Percentiles rank a stretch among this genome's conserved stretches.
These are phyloP conservation scores for Pseudogymnoascus sp. DNA, from an alignment of 2,329 filamentous ascomycete species.

Conservation along the genomic window DNA sequence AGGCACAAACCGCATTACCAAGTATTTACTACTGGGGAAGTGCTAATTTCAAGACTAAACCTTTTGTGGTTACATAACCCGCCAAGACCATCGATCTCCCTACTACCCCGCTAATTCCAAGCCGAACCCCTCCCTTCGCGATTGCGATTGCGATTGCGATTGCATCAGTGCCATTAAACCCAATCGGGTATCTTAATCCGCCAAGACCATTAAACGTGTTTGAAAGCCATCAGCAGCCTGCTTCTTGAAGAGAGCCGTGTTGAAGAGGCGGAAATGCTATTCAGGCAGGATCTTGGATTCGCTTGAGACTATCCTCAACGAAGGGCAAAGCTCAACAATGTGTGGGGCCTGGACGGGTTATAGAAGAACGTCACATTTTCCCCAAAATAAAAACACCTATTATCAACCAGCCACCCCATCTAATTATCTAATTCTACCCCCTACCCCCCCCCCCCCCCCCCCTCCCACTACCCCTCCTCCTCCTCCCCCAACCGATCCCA, in stretches of 20 bases:
- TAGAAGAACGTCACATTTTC: not conserved
- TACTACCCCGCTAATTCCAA: no score
- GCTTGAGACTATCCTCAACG: not conserved
- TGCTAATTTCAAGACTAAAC: not conserved
- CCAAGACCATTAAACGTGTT: not conserved
- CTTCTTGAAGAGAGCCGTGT: not conserved
- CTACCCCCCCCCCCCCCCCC: no score
- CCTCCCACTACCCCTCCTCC: not conserved
- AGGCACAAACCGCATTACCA: not conserved
- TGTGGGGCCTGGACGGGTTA: not conserved
- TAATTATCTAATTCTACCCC: not conserved
- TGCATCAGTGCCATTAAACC: not conserved
- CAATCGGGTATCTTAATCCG: not conserved
- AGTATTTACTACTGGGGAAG: not conserved
- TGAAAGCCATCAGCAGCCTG: not conserved
- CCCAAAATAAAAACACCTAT: not conserved
- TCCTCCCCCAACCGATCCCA: slow-evolving; percentile 36
- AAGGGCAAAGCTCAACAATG: not conserved
- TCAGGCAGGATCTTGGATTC: not conserved
- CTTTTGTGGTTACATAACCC: not conserved
- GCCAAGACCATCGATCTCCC: no score
- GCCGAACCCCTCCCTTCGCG: no score
- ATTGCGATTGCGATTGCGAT: no score
- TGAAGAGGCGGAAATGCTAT: not conserved
- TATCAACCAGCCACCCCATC: not conserved